Conservation (phyloP, 805 yeast genomes). For the Ascoidea tarda region DNA sequence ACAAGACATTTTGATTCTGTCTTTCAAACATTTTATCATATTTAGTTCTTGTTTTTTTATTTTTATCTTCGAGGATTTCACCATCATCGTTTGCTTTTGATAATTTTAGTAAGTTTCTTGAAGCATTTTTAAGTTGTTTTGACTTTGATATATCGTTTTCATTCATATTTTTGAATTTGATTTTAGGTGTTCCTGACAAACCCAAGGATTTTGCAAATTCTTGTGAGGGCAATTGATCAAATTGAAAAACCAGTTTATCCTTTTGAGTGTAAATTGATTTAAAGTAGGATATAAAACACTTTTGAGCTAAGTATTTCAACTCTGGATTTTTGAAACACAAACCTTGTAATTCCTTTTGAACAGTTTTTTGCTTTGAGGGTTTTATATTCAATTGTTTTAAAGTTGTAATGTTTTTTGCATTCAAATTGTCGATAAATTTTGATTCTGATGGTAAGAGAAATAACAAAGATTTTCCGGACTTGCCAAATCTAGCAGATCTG, state of each 20-base stretch:
- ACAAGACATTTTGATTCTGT: conserved; percentile 79
- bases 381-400: conserved; percentile 63
- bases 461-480: conserved; percentile 67
- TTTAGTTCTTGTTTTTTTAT: conserved; percentile 56
- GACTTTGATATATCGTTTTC: conserved; percentile 25
- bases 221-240: conserved; percentile 66
- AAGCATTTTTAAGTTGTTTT: conserved; percentile 69
- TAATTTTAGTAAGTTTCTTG: conserved; percentile 52
- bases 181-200: conserved; percentile 90
- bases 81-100: conserved; percentile 53
- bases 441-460: conserved; percentile 80
- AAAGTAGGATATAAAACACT: conserved; percentile 87
- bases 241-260: conserved; percentile 74
- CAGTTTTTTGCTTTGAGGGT: conserved; percentile 54
- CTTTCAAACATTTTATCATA: conserved; percentile 95
- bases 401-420: conserved; percentile 50
- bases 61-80: conserved; percentile 25
- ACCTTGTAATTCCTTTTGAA: conserved; percentile 75
- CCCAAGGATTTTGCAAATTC: conserved; percentile 82
- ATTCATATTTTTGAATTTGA: conserved; percentile 47
- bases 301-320: conserved; percentile 85
- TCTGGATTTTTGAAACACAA: conserved; percentile 86
- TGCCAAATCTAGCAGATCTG: conserved; percentile 78
- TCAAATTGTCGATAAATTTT: neutral
- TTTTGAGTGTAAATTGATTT: conserved; percentile 75